Evolutionary conservation across 139 green algal species (phyloP), one percentile per base, ranked within the genome.

Genomic region (Monoraphidium neglectum): DNA sequence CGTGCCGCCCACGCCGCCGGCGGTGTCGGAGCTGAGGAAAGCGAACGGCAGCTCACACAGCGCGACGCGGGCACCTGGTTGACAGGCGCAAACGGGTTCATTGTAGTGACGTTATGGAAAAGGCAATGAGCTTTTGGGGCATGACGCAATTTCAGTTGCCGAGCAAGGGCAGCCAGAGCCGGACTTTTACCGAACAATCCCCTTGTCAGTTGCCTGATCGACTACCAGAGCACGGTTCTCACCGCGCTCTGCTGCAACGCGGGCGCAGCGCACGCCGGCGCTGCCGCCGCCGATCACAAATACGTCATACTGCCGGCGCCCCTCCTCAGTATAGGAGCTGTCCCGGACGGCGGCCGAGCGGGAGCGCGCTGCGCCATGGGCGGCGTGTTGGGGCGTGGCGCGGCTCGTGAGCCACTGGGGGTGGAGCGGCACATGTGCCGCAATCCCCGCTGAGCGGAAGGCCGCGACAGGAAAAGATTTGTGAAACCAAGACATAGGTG

Each of bases 1-100:
- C 1, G 94, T 98, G 66, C 94, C 94, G 6, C 94, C 94, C 1
- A 94, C 74, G n/a, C 94, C 94, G 36, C 94, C 94, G 0, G 67
- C 72, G 2, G 74, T 70, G 40, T 95, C 92, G 32, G 68, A 86
- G 24, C 90, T 82, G 2, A 94, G 79, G 62, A 86, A 83, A 35
- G 47, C 81, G 68, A 88, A 93, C 0, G 93, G 93, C 82, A 98
- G 81, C 79, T 98, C 94, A 59, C 81, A 90, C n/a, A 97, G 60
- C 4, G 80, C 94, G 1, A 95, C 92, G 57, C 90, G 91, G 21
- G 91, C 93, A 49, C 90, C 90, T 92, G 82, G 26, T 1, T 5
- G 12, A 26, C n/a, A n/a, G n/a, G n/a, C n/a, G n/a, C n/a, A n/a
- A n/a, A n/a, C n/a, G n/a, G n/a, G n/a, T n/a, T n/a, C n/a, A n/a